Base-by-base conservation (phyloP, 2,329 filamentous ascomycete genomes). In the Monilinia fructigena region DNA sequence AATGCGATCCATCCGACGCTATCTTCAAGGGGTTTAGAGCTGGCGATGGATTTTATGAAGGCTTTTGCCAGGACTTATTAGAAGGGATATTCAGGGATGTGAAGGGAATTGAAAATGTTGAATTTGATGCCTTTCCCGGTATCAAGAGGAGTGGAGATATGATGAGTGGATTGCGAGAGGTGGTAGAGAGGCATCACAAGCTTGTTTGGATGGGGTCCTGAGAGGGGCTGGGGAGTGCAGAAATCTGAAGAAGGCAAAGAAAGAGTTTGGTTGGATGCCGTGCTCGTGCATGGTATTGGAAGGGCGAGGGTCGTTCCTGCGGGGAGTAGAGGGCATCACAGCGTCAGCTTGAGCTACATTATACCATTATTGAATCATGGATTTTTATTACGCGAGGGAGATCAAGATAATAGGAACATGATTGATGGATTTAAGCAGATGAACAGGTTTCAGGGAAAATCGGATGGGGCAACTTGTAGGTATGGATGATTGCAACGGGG, bases 41-140 rank as follows among this genome's bases (percentile, higher is more conserved):
- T 64, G 82, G 83, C 35, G 83, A 88, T 35, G 85, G 87, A 1
- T 92, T 90, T 70, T 93, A 91, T 74, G 90, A 91, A 68, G 77
- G 76, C 6, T 93, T 92, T 73, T 87, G 84, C 35, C 79, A 82
- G 14, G 78, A 79, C 1, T 77, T 93, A 38, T 74, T 93, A 8
- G 76, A 78, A 4, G 80, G 79, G 10, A 81, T 92, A 3, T 73
- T 92, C 2, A 78, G 80, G 1, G 81, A 82, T 65, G 77, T 90
- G 66, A 85, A 88, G 0, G 81, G 79, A 48, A 75, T 91, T 2
- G 74, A 81, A 11, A 79, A 80, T 1, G 80, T 93, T 26, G 84
- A 91, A 72, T 90, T 93, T 68, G 90, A 93, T 76, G 90, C 84
- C 0, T 91, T 83, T 74, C 78, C 83, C 0, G 84, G 85, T 63